Evolutionary conservation across 257 asterid species (phyloP), one percentile per base, ranked within the genome.

Genomic region (Nicotiana undulata): DNA sequence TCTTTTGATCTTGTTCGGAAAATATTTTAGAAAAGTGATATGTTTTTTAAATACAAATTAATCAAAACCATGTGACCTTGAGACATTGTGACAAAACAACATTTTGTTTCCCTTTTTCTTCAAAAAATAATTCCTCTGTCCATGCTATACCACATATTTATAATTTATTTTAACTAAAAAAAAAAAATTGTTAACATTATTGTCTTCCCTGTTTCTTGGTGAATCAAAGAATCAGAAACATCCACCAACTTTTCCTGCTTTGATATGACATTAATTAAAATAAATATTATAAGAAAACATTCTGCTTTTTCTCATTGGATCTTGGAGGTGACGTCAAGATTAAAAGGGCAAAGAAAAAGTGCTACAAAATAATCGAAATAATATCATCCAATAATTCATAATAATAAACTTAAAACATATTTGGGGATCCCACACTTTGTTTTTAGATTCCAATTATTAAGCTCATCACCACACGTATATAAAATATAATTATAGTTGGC

Each of bases 271-370:
- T 37, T 22, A 40, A 40, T 40, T 37, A 37, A 40, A 9, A 40
- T 1, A 22, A 15, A 70, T 70, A 70, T 6, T 70, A 72, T 22
- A 34, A 24, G 40, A 46, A 72, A 72, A 24, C 59, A 72, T 72
- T 72, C 78, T 72, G 52, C 78, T 22, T 46, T 72, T 72, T 72
- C 22, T 72, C 40, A 72, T 72, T 72, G 60, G 60, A 44, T 24
- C 77, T 46, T 72, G 22, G 77, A 72, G 60, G 15, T 46, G 78
- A 72, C 60, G 49, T 72, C 37, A 70, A 20, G 18, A 67, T 67
- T 9, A n/a, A 9, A 68, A 20, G 6, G 10, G 4, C 11, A 20
- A 6, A 11, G 16, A 72, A 20, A 40, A 72, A 72, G 78, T 72
- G 60, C 40, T 20, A 20, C 0, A 72, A 44, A 70, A 44, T 67